Evolutionary conservation across 2,329 filamentous ascomycete genomes (phyloP).

Genomic region (Colletotrichum spaethianum): DNA sequence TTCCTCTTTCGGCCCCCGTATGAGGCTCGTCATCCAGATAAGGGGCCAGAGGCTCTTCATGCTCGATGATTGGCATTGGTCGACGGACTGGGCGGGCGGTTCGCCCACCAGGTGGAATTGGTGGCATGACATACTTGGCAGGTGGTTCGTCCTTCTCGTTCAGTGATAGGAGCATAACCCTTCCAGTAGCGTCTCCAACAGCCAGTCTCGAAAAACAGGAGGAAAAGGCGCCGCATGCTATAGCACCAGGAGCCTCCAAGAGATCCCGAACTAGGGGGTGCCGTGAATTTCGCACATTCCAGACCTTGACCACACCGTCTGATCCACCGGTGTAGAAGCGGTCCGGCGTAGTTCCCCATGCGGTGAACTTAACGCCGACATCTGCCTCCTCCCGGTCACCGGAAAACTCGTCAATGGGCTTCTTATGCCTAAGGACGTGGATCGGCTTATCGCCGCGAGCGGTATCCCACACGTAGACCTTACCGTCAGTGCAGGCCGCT

Average conservation of each 20-base stretch:
- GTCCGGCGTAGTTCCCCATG: slow-evolving; percentile 71
- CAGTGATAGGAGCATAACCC: slow-evolving; percentile 68
- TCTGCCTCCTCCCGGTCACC: slow-evolving; percentile 69
- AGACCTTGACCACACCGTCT: slow-evolving; percentile 74
- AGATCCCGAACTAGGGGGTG: slow-evolving; percentile 66
- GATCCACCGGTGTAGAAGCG: slow-evolving; percentile 76
- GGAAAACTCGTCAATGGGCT: slow-evolving; percentile 55
- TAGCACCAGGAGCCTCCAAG: slow-evolving; percentile 68
- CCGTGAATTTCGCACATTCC: slow-evolving; percentile 67
- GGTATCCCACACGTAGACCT: slow-evolving; percentile 75
- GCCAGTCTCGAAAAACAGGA: slow-evolving; percentile 68
- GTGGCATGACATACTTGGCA: slow-evolving; percentile 54
- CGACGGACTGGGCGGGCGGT: slow-evolving; percentile 55
- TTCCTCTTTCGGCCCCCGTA: slow-evolving; percentile 47
- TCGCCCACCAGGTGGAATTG: slow-evolving; percentile 46
- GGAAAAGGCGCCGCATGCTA: slow-evolving; percentile 72
- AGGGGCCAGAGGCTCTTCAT: slow-evolving; percentile 64
- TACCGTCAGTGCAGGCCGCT: slow-evolving; percentile 73
- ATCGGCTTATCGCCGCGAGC: slow-evolving; percentile 68
- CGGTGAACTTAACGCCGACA: slow-evolving; percentile 74
- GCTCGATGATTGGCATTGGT: slow-evolving; percentile 64
- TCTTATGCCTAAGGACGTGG: slow-evolving; percentile 69
- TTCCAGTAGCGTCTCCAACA: slow-evolving; percentile 73
- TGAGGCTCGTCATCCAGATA: slow-evolving; percentile 42
- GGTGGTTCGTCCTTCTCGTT: slow-evolving; percentile 58